Percentiles rank a stretch among this genome's conserved stretches.
Evolutionary conservation across 805 yeast species (phyloP).

Genomic region (Pichia exigua): DNA sequence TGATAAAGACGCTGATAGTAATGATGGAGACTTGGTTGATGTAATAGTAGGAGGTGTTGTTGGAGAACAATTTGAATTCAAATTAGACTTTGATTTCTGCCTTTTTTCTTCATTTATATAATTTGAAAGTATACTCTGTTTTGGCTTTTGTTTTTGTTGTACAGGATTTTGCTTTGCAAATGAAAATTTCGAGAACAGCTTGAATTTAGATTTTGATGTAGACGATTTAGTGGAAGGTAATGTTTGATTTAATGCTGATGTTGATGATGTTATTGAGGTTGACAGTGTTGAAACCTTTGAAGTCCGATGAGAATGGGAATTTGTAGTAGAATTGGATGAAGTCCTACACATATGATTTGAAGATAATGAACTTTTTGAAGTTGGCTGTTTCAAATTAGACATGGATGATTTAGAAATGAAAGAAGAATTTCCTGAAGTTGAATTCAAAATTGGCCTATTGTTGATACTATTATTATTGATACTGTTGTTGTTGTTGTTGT

Average conservation of each 20-base stretch:
- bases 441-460: not conserved
- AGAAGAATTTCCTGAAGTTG: not conserved
- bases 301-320: not conserved
- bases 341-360: not conserved
- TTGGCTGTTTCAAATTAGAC: not conserved
- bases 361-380: not conserved
- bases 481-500: too few species aligned
- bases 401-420: not conserved
- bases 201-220: conserved; percentile 1
- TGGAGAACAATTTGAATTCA: not conserved
- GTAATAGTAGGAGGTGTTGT: not conserved
- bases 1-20: not conserved
- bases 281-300: not conserved
- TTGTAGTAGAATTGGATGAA: not conserved
- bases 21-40: not conserved
- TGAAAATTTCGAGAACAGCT: conserved; percentile 21
- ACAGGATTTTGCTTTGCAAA: conserved; percentile 21
- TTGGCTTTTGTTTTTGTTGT: conserved; percentile 7
- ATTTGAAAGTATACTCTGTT: conserved; percentile 18
- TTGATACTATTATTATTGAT: too few species aligned
- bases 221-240: not conserved
- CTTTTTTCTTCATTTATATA: conserved; percentile 13
- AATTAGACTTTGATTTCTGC: not conserved
- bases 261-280: too few species aligned
- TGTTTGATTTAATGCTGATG: not conserved